These are phyloP conservation scores for Hordeum pubiflorum DNA, from an alignment of 202 grass and related monocot genomes.

Conservation along the genomic window DNA sequence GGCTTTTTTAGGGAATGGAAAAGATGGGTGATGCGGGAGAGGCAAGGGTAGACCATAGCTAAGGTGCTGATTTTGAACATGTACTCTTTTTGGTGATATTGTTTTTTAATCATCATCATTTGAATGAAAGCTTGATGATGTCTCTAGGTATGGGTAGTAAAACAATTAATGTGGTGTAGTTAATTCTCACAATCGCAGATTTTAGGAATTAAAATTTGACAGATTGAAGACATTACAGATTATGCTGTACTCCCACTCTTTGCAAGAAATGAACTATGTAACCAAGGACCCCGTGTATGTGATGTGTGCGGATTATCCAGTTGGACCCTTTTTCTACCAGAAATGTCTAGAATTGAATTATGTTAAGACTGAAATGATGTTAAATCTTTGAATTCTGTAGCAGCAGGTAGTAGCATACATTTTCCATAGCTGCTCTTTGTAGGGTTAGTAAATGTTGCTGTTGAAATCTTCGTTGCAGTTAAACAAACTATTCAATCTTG, in stretches of 20 bases:
- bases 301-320: neutral
- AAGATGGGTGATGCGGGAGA: conserved; percentile 92
- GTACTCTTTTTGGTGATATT: conserved; percentile 26
- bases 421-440: neutral
- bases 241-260: neutral
- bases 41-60: conserved; percentile 39
- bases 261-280: neutral
- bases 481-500: neutral
- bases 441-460: neutral
- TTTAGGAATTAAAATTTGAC: neutral
- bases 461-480: neutral
- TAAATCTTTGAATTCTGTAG: neutral
- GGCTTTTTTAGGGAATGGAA: conserved; percentile 87
- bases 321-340: neutral
- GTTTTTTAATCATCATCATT: conserved; percentile 2
- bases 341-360: neutral
- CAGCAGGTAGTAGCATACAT: neutral
- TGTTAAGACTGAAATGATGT: neutral
- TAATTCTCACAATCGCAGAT: neutral
- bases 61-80: conserved; percentile 56
- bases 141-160: neutral
- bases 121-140: neutral
- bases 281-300: neutral
- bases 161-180: neutral
- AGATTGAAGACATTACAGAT: neutral